Percentiles rank a stretch among this genome's conserved stretches.
Evolutionary conservation across 441 rosid species (phyloP).

Genomic region (Capsella rubella): DNA sequence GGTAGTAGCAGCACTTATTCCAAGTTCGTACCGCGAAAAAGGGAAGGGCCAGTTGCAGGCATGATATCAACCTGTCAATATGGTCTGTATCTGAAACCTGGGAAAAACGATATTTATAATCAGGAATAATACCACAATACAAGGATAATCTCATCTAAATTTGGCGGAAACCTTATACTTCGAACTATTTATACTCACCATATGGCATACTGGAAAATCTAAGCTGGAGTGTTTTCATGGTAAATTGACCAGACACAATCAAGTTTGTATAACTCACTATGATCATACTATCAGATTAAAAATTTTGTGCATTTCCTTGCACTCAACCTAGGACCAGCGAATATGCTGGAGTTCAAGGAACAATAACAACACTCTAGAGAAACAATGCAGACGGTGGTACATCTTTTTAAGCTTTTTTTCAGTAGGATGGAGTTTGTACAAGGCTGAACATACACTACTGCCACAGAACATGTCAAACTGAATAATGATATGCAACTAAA

Average conservation of each 20-base stretch:
- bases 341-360: not conserved
- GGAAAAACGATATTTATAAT: slow-evolving; percentile 36
- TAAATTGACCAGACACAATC: slow-evolving; percentile 4
- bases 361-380: slow-evolving; percentile 15
- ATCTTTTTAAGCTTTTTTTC: not conserved
- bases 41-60: slow-evolving; percentile 92
- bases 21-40: slow-evolving; percentile 75
- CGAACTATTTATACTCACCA: slow-evolving; percentile 11
- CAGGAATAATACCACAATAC: slow-evolving; percentile 25
- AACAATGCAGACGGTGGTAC: not conserved
- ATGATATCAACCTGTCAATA: slow-evolving; percentile 92
- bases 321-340: not conserved
- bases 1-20: slow-evolving; percentile 8
- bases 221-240: not conserved
- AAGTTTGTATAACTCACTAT: slow-evolving; percentile 3
- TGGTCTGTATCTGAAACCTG: slow-evolving; percentile 96
- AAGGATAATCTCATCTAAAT: slow-evolving; percentile 11
- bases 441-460: slow-evolving; percentile 7
- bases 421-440: slow-evolving; percentile 1
- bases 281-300: slow-evolving; percentile 8
- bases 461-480: slow-evolving; percentile 16
- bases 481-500: not conserved
- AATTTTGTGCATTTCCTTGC: slow-evolving; percentile 3
- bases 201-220: not conserved
- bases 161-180: slow-evolving; percentile 5